Evolutionary conservation across 495 filamentous ascomycete genomes (phyloP).

Genomic region (Penicillium daleae): DNA sequence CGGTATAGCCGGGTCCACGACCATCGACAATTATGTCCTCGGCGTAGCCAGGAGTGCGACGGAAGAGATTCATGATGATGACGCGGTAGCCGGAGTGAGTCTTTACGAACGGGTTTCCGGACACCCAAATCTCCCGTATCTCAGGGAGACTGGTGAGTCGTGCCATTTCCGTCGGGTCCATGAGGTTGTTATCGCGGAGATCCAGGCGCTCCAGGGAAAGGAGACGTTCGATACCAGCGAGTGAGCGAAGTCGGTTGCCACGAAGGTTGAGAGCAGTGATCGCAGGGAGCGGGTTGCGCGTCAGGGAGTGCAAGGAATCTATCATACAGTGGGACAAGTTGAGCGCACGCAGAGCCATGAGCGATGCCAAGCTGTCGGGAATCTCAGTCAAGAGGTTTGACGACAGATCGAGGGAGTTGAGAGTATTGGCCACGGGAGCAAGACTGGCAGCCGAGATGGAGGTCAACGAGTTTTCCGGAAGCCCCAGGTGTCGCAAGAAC

Average conservation of each 20-base stretch:
- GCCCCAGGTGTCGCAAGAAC: conserved; percentile 85
- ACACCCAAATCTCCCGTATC: conserved; percentile 87
- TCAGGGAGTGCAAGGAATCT: conserved; percentile 86
- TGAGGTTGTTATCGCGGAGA: conserved; percentile 86
- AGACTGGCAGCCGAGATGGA: conserved; percentile 74
- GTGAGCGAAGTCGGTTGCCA: conserved; percentile 82
- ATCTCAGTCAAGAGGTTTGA: conserved; percentile 89
- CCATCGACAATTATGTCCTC: conserved; percentile 91
- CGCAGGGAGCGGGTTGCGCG: conserved; percentile 84
- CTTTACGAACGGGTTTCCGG: conserved; percentile 86
- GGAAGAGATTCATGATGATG: conserved; percentile 95
- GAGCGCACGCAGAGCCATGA: conserved; percentile 81
- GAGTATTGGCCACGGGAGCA: conserved; percentile 77
- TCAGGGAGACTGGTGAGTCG: conserved; percentile 89
- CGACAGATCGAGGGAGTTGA: conserved; percentile 90
- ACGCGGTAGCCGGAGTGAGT: conserved; percentile 84
- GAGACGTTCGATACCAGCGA: conserved; percentile 88
- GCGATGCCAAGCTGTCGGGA: conserved; percentile 80
- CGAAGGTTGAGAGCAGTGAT: conserved; percentile 93
- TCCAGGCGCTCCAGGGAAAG: conserved; percentile 88
- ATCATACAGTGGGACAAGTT: conserved; percentile 98
- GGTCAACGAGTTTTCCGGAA: conserved; percentile 89
- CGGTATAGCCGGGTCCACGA: conserved; percentile 75
- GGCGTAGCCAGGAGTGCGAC: conserved; percentile 84
- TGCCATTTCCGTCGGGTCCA: conserved; percentile 88